phyloP scores from a whole-genome alignment of 805 yeast genomes.

The Pichia nakasei region DNA sequence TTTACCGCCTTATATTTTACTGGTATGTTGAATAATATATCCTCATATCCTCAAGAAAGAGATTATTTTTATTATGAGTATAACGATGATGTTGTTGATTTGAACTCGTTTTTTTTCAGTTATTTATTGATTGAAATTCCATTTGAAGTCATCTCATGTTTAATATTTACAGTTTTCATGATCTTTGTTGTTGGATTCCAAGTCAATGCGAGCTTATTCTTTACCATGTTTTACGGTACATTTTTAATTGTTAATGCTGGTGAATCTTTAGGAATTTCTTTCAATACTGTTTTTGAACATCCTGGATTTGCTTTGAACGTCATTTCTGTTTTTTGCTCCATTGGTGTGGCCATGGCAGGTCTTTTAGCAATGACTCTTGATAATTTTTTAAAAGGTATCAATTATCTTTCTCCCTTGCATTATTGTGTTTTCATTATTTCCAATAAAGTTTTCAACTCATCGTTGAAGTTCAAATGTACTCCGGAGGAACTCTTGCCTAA shows the following conservation, averaged over 20 bases:
- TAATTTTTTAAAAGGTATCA: conserved; percentile 55
- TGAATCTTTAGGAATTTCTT: conserved; percentile 75
- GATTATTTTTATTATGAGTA: conserved; percentile 72
- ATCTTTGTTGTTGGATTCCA: conserved; percentile 71
- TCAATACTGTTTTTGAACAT: conserved; percentile 63
- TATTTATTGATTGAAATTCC: conserved; percentile 61
- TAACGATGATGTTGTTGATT: conserved; percentile 62
- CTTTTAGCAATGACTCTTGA: conserved; percentile 74
- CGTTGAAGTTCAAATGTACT: conserved; percentile 42
- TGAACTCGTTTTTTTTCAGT: conserved; percentile 50
- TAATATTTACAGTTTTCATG: conserved; percentile 51
- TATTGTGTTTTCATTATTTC: conserved; percentile 56
- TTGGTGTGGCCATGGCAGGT: conserved; percentile 81
- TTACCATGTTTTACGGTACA: conserved; percentile 48
- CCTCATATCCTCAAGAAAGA: conserved; percentile 67
- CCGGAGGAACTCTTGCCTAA: conserved; percentile 20
- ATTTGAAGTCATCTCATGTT: conserved; percentile 50
- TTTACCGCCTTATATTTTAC: conserved; percentile 63
- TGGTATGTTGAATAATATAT: conserved; percentile 72
- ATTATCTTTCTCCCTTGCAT: conserved; percentile 70
- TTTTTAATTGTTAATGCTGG: conserved; percentile 61
- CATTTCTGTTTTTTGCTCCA: conserved; percentile 53
- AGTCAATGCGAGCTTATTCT: conserved; percentile 55
- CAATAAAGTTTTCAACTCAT: conserved; percentile 47
- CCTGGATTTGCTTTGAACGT: conserved; percentile 76